Evolutionary conservation across 225 moss, liverwort and hornwort species (phyloP).

Genomic region (Straminergon stramineum): DNA sequence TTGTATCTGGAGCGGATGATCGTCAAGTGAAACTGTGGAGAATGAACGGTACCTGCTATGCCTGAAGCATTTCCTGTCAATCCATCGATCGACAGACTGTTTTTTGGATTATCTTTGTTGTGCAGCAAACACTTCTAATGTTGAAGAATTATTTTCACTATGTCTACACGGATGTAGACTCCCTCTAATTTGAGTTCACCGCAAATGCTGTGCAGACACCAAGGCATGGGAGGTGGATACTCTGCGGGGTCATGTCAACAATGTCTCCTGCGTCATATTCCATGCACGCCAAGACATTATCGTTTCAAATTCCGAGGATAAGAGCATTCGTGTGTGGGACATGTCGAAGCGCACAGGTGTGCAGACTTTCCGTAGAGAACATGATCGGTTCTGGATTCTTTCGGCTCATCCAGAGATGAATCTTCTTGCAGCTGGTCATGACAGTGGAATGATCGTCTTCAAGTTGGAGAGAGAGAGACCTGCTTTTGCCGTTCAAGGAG

Average conservation of each 20-base stretch:
- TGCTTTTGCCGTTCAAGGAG: slow-evolving; percentile 90
- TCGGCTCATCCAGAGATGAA: slow-evolving; percentile 98
- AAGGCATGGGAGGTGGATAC: slow-evolving; percentile 99
- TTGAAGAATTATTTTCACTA: background rate
- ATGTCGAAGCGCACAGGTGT: slow-evolving; percentile 98
- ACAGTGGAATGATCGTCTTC: slow-evolving; percentile 99
- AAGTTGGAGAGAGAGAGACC: slow-evolving; percentile 98
- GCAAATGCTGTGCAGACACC: slow-evolving; percentile 44
- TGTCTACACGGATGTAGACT: background rate
- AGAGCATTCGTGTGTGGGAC: slow-evolving; percentile 96
- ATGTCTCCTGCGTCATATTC: slow-evolving; percentile 95
- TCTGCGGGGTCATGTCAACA: slow-evolving; percentile 90
- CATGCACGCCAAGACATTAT: slow-evolving; percentile 98
- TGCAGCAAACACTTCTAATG: background rate
- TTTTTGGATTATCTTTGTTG: background rate
- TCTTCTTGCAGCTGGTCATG: slow-evolving; percentile 95
- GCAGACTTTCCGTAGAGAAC: slow-evolving; percentile 93
- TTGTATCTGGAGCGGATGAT: slow-evolving; percentile 96
- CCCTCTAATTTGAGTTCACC: background rate
- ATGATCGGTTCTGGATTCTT: slow-evolving; percentile 96
- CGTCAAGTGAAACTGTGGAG: slow-evolving; percentile 98
- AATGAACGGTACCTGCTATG: slow-evolving; percentile 71
- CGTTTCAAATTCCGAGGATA: slow-evolving; percentile 96
- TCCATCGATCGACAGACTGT: background rate
- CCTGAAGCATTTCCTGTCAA: background rate